Conservation (phyloP, 768 basidiomycete species). For the Omphalotus guepiniiformis region DNA sequence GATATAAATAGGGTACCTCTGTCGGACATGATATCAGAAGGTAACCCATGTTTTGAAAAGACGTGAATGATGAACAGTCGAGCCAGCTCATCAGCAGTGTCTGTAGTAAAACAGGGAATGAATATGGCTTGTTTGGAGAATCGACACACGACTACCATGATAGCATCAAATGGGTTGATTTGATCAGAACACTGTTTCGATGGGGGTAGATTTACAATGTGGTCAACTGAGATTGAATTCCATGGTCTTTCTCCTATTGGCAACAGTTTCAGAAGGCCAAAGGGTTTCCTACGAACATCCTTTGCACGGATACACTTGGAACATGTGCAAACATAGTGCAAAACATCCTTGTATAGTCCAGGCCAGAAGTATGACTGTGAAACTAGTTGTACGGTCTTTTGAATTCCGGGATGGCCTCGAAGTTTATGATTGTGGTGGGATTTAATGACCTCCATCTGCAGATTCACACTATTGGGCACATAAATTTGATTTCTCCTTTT, state of each 20-base stretch:
- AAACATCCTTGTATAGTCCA: conserved; percentile 5
- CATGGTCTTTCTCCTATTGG: conserved; percentile 17
- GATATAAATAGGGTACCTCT: conserved; percentile 18
- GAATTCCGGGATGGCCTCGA: conserved; percentile 28
- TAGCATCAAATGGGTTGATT: conserved; percentile 9
- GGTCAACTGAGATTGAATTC: conserved; percentile 19
- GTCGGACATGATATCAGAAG: conserved; percentile 14
- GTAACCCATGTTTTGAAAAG: conserved; percentile 20
- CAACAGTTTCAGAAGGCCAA: conserved; percentile 19
- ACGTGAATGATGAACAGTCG: conserved; percentile 14
- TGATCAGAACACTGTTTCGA: no score
- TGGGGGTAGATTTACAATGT: conserved; percentile 20
- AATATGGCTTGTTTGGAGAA: conserved; percentile 10
- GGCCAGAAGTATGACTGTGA: conserved; percentile 2
- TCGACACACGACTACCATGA: conserved; percentile 11
- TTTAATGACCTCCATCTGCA: conserved; percentile 19
- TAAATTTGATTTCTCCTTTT: conserved; percentile 2
- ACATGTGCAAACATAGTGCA: conserved; percentile 21
- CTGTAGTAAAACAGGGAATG: conserved; percentile 11
- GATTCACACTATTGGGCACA: conserved; percentile 13
- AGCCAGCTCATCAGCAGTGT: conserved; percentile 11
- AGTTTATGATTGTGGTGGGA: conserved; percentile 20
- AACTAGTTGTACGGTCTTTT: conserved; percentile 16
- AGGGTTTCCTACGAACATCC: conserved; percentile 10
- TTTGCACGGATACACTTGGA: conserved; percentile 20